A percentile compares a stretch with the other conserved stretches of the same genome.
These are phyloP conservation scores for Ramaria sp. DNA, from an alignment of 768 basidiomycete species.

Conservation along the genomic window DNA sequence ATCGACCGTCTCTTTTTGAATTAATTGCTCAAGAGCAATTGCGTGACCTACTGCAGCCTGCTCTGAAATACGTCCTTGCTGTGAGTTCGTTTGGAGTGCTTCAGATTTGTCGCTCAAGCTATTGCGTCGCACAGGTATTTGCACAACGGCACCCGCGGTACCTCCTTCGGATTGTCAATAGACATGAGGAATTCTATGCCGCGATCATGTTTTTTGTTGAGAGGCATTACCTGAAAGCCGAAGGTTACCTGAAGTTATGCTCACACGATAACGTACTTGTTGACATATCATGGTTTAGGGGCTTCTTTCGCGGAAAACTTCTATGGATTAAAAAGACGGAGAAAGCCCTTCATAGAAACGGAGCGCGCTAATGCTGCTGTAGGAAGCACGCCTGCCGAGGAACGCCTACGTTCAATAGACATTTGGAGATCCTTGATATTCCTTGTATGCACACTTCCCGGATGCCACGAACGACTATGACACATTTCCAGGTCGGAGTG, in stretches of 20 bases:
- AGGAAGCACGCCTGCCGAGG: conserved; percentile 51
- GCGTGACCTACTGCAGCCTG: conserved; percentile 84
- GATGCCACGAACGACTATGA: not conserved
- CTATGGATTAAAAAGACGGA: conserved; percentile 79
- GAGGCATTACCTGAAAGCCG: conserved; percentile 72
- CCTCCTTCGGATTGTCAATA: conserved; percentile 80
- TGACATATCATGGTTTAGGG: conserved; percentile 35
- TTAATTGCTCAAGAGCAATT: conserved; percentile 91
- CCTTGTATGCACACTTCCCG: conserved; percentile 42
- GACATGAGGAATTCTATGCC: conserved; percentile 95
- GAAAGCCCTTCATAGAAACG: conserved; percentile 59
- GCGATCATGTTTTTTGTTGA: conserved; percentile 83
- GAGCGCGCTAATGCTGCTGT: conserved; percentile 60
- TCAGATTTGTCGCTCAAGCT: not conserved
- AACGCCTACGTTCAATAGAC: conserved; percentile 55
- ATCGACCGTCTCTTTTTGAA: conserved; percentile 81
- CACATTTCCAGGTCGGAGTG: conserved; percentile 56
- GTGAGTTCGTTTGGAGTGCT: conserved; percentile 36
- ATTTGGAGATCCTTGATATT: conserved; percentile 70
- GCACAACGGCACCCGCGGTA: conserved; percentile 93
- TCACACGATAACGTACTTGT: not conserved
- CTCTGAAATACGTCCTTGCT: conserved; percentile 86
- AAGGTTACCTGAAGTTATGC: not conserved
- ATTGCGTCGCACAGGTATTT: conserved; percentile 54
- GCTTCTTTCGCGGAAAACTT: conserved; percentile 95